Base-by-base conservation (phyloP, 805 yeast genomes). In the Starmerella vaccinii region DNA sequence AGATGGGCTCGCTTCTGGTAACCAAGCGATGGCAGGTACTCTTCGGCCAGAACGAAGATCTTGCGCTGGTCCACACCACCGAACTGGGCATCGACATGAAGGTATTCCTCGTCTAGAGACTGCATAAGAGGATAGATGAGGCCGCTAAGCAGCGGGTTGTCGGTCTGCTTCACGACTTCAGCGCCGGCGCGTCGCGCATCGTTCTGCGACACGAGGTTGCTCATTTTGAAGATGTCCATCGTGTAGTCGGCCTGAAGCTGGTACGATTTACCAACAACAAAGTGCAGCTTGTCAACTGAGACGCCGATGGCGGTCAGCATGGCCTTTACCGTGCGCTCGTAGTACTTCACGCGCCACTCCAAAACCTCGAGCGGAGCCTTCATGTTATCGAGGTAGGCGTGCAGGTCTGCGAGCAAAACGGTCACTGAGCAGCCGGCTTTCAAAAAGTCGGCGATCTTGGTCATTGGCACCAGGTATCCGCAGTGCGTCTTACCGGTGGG, bases 41-140 rank as follows among this genome's bases (percentile, higher is more conserved):
- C 98, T 69, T 92, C 98, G 8, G 98, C 97, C 49, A 92, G 75
- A 24, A 88, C 97, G 60, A 92, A 92, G 63, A 92, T 92, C 72
- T 92, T 92, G 71, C 99, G 81, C 73, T 92, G 98, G 69, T 92
- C 99, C 49, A 92, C 95, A 68, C 99, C 99, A 59, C 99, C 99
- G 63, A 92, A 92, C 71, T 92, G 98, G 22, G 78, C 95, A 68
- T 92, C 99, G 35, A 78, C 87, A 27, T 74, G 83, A 63, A 92
- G 76, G 67, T 82, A 81, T 64, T 92, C 82, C 69, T 92, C 99
- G 68, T 92, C 99, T 53, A 92, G 75, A 6, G 97, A 97, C 72
- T 92, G 99, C 99, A 92, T 92, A 65, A 94, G 77, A 50, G 99
- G 99, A 70, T 92, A 92, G 60, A 92, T 87, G 66, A 92, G 77